A percentile compares a stretch with the other conserved stretches of the same genome.
These are phyloP conservation scores for Penicillium sumatraense DNA, from an alignment of 2,329 filamentous ascomycete species.

Conservation along the genomic window DNA sequence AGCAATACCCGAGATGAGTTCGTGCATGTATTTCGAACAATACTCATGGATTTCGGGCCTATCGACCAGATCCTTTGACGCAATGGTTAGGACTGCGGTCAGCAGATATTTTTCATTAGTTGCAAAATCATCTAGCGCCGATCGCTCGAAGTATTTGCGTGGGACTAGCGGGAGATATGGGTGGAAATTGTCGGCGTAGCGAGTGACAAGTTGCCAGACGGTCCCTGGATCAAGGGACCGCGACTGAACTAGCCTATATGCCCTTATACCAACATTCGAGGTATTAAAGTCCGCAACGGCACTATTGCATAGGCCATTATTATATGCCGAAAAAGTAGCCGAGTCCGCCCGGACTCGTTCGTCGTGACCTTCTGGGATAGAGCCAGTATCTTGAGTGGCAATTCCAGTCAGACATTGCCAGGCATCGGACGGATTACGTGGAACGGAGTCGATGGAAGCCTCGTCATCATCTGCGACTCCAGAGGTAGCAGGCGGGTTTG, in stretches of 20 bases:
- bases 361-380: slow-evolving; percentile 22
- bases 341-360: slow-evolving; percentile 30
- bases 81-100: slow-evolving; percentile 71
- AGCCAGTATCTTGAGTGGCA: slow-evolving; percentile 42
- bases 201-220: slow-evolving; percentile 58
- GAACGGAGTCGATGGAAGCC: slow-evolving; percentile 48
- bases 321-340: slow-evolving; percentile 29
- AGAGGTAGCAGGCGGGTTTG: slow-evolving; percentile 34
- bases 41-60: slow-evolving; percentile 67
- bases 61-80: slow-evolving; percentile 71
- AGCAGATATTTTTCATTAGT: slow-evolving; percentile 68
- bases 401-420: slow-evolving; percentile 54
- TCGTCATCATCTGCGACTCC: slow-evolving; percentile 43
- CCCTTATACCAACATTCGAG: slow-evolving; percentile 39
- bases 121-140: slow-evolving; percentile 60
- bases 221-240: slow-evolving; percentile 54
- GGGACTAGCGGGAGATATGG: slow-evolving; percentile 72
- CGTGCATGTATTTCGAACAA: slow-evolving; percentile 72
- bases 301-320: slow-evolving; percentile 31
- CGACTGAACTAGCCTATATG: slow-evolving; percentile 50
- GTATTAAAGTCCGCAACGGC: slow-evolving; percentile 31
- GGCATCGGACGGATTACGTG: slow-evolving; percentile 53
- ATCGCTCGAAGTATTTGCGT: slow-evolving; percentile 60
- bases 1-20: slow-evolving; percentile 67
- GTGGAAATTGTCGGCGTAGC: slow-evolving; percentile 69